A percentile compares a stretch with the other conserved stretches of the same genome.
Evolutionary conservation across 2,329 filamentous ascomycete genomes (phyloP).

Genomic region (Calonectria multiphialidica): DNA sequence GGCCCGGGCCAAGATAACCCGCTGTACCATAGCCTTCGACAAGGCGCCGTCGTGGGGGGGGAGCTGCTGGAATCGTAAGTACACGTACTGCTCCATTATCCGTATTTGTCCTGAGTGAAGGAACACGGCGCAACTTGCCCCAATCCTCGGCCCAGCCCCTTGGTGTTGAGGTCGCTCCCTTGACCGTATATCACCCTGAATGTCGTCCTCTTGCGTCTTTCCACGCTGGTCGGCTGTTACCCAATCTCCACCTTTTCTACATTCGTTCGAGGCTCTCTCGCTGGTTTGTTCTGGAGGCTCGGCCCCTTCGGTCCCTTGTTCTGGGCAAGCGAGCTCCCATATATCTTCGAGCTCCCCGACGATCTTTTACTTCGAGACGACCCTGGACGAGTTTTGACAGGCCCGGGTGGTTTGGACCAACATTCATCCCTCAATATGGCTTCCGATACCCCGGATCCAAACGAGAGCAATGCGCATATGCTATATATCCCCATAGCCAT

Average conservation of each 20-base stretch:
- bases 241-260: not conserved
- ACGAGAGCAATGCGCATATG: conserved; percentile 38
- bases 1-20: conserved; percentile 2
- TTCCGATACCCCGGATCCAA: conserved; percentile 16
- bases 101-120: conserved; percentile 8
- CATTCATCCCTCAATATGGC: conserved; percentile 22
- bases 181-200: conserved; percentile 27
- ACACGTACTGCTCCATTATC: conserved; percentile 14
- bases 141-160: not conserved
- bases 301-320: conserved; percentile 12
- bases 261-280: not conserved
- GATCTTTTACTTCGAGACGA: conserved; percentile 21
- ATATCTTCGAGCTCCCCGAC: conserved; percentile 30
- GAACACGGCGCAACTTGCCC: conserved; percentile 7
- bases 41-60: conserved; percentile 9
- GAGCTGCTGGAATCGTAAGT: conserved; percentile 10
- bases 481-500: conserved; percentile 42
- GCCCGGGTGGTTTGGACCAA: conserved; percentile 26
- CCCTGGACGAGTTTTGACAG: conserved; percentile 23
- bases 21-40: conserved; percentile 3
- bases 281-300: conserved; percentile 12
- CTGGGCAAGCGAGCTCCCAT: conserved; percentile 21
- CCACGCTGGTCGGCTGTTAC: conserved; percentile 12
- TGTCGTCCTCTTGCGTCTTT: conserved; percentile 2
- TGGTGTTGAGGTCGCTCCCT: conserved; percentile 18